phyloP scores from a whole-genome alignment of 1,139 yeast genomes.

The Kazachstania sp. region DNA sequence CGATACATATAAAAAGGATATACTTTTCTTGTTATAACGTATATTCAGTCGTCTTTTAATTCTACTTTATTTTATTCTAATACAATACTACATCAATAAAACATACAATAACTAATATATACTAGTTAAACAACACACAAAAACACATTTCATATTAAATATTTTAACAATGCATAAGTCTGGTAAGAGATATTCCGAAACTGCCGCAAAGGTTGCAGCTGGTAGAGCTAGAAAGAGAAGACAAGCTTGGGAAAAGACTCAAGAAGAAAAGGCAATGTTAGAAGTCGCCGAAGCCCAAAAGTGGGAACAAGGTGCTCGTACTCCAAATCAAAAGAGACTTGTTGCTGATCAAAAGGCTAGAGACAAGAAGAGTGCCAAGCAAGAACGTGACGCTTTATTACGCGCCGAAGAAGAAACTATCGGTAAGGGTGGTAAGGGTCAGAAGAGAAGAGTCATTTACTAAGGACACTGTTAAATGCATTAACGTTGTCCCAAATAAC shows the following conservation, averaged over 20 bases:
- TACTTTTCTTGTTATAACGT: too few relatives aligned
- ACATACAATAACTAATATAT: neutral
- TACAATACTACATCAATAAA: too few relatives aligned
- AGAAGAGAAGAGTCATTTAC: conserved; percentile 7
- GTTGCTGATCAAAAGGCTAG: conserved; percentile 25
- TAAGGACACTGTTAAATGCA: conserved; percentile 2
- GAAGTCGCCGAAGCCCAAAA: conserved; percentile 28
- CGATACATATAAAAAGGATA: too few relatives aligned
- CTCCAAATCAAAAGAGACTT: conserved; percentile 22
- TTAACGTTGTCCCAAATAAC: conserved; percentile 1
- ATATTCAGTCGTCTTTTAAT: too few relatives aligned
- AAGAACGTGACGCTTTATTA: conserved; percentile 27
- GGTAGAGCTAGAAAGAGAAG: conserved; percentile 30
- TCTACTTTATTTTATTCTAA: too few relatives aligned
- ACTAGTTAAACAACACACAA: neutral
- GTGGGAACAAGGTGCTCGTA: conserved; percentile 34
- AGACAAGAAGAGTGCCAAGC: conserved; percentile 26
- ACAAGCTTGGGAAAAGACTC: conserved; percentile 26
- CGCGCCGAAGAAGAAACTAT: conserved; percentile 28
- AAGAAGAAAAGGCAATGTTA: conserved; percentile 16
- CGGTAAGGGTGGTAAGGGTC: conserved; percentile 25
- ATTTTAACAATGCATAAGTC: conserved; percentile 7
- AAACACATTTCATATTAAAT: neutral
- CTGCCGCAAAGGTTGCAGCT: conserved; percentile 30
- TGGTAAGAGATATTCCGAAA: conserved; percentile 31